Base-by-base conservation (phyloP, 1,284 basidiomycete species). In the Apiotrichum gamsii region DNA sequence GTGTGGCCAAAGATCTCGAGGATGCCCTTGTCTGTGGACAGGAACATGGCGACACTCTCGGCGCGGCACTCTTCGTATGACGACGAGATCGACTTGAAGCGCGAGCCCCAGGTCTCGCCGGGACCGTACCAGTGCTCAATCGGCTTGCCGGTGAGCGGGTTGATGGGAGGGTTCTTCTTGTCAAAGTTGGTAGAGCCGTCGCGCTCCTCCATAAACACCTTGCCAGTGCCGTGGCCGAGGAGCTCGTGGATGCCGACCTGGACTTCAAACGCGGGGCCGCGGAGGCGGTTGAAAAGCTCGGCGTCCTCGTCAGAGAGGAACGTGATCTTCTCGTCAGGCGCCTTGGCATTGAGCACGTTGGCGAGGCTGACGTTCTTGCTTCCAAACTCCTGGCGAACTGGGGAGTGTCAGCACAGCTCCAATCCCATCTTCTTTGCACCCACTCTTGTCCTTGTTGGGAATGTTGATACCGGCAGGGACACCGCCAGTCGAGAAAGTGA, bases 241-340 rank as follows among this genome's bases (percentile, higher is more conserved):
- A 54, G 49, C 49, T 54, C 52, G 52, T 54, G 52, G 32, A 54
- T 51, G 39, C 52, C 52, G 37, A 54, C 52, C 45, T 54, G 52
- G 24, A 54, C 52, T 37, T 54, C 52, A 24, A 54, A 54, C 1
- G 52, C 45, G 11, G 52, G 52, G 16, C 49, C 52, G 29, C 52
- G 49, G n/a, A 45, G 48, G 24, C 37, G 41, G 23, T 47, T 30
- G n/a, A 51, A 48, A 14, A 54, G 45, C 36, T 18, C 33, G 10
- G 39, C 45, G 45, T 54, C 52, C 8, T 28, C 39, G 18, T 51
- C 43, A 14, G 39, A 36, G 8, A 54, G 45, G 46, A 54, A 54
- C 1, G 52, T 54, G 20, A 54, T 51, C 45, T 51, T 54, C 52
- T 54, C 52, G 25, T 51, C 36, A 3, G 52, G 52, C 15, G 52